These are phyloP conservation scores for Schwanniomyces occidentalis DNA, from an alignment of 805 yeast species.

Conservation along the genomic window DNA sequence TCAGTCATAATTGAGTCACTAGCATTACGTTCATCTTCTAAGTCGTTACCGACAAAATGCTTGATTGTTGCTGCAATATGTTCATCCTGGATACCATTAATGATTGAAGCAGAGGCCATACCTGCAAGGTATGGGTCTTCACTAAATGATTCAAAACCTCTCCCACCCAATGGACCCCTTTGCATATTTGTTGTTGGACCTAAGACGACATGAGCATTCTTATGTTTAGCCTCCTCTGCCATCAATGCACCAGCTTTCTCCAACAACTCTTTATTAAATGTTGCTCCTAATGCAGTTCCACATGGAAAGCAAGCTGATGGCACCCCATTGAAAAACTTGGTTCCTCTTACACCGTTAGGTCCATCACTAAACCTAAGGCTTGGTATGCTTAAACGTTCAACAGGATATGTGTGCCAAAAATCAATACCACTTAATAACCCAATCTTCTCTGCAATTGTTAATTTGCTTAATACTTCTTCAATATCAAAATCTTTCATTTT, in stretches of 20 bases:
- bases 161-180: constrained; percentile 35
- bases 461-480: constrained; percentile 21
- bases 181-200: constrained; percentile 36
- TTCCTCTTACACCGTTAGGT: constrained; percentile 36
- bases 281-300: constrained; percentile 34
- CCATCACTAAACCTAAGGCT: constrained; percentile 43
- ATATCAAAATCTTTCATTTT: too few species aligned
- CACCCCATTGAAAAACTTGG: constrained; percentile 25
- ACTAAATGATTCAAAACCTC: constrained; percentile 34
- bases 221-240: constrained; percentile 33
- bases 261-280: constrained; percentile 29
- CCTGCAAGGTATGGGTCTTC: constrained; percentile 36
- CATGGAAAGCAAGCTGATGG: constrained; percentile 37
- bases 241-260: constrained; percentile 29
- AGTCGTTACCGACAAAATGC: constrained; percentile 34
- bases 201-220: constrained; percentile 29
- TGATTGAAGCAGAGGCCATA: constrained; percentile 22
- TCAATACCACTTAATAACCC: constrained; percentile 37
- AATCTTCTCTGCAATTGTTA: constrained; percentile 27
- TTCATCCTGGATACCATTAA: constrained; percentile 28
- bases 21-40: constrained; percentile 31
- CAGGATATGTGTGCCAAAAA: constrained; percentile 50
- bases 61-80: constrained; percentile 31
- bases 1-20: constrained; percentile 30
- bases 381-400: constrained; percentile 44